phyloP scores from a whole-genome alignment of 805 yeast genomes.

The Zygoascus tannicola region DNA sequence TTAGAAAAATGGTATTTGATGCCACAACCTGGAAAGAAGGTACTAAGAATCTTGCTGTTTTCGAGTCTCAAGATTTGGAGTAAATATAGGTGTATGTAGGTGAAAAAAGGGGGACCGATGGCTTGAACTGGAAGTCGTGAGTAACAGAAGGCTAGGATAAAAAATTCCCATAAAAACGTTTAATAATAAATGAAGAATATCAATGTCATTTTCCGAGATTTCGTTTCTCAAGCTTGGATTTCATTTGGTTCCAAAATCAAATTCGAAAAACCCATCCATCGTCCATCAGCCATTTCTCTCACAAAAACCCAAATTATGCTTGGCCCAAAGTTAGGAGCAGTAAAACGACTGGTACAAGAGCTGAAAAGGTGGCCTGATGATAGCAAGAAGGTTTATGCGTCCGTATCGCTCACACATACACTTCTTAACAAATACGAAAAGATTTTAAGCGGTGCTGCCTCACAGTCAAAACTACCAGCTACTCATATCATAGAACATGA shows the following conservation, averaged over 20 bases:
- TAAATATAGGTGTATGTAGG: no score
- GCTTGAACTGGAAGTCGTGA: not conserved
- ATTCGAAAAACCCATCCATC: no score
- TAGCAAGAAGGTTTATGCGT: slow-evolving; percentile 36
- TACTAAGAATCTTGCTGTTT: slow-evolving; percentile 59
- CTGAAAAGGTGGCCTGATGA: slow-evolving; percentile 31
- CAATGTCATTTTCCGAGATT: no score
- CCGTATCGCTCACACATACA: slow-evolving; percentile 35
- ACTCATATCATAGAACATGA: slow-evolving; percentile 20
- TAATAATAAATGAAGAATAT: no score
- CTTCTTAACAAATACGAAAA: slow-evolving; percentile 36
- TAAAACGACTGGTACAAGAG: slow-evolving; percentile 18
- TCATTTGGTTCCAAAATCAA: no score
- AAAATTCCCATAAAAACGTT: not conserved
- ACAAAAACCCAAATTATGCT: slow-evolving; percentile 9
- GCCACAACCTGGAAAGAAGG: slow-evolving; percentile 82
- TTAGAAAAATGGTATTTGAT: slow-evolving; percentile 63
- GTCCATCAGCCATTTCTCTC: no score
- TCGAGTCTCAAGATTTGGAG: slow-evolving; percentile 57
- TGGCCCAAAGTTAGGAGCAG: slow-evolving; percentile 13
- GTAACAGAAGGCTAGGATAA: no score
- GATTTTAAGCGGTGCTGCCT: slow-evolving; percentile 7
- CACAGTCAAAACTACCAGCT: slow-evolving; percentile 19
- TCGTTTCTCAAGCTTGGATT: no score
- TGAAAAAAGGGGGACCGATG: no score